phyloP scores from a whole-genome alignment of 768 basidiomycete genomes.

The Mycena vulgaris region DNA sequence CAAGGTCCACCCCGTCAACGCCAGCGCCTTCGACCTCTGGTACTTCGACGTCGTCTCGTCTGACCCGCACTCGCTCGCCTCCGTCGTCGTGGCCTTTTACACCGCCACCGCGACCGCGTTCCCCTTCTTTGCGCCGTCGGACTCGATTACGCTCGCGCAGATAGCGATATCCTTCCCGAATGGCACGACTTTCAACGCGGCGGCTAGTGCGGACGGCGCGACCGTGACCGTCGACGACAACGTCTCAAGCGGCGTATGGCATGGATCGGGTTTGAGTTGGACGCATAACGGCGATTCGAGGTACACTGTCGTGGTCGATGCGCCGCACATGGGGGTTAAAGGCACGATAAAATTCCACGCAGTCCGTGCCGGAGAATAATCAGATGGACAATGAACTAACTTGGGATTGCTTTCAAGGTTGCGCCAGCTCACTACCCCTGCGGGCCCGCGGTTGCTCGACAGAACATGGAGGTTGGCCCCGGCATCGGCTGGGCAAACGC shows the following conservation, averaged over 20 bases:
- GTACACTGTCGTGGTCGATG: conserved; percentile 32
- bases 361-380: background rate
- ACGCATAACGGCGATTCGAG: background rate
- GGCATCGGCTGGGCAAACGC: conserved; percentile 38
- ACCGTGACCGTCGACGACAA: conserved; percentile 27
- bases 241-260: conserved; percentile 33
- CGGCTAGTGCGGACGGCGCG: conserved; percentile 12
- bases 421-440: conserved; percentile 38
- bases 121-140: conserved; percentile 9
- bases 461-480: conserved; percentile 28
- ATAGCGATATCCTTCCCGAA: conserved; percentile 22
- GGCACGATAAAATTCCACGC: conserved; percentile 29
- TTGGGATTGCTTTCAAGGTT: background rate
- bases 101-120: conserved; percentile 25
- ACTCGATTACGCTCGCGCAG: conserved; percentile 3
- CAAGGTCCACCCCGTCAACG: conserved; percentile 34
- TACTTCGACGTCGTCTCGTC: conserved; percentile 41
- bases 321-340: conserved; percentile 22
- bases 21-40: conserved; percentile 37
- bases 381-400: background rate
- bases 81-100: conserved; percentile 37
- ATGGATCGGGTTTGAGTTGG: conserved; percentile 36
- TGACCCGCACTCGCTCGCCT: conserved; percentile 26
- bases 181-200: conserved; percentile 14
- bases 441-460: conserved; percentile 6